Evolutionary conservation across 2,329 filamentous ascomycete species (phyloP), one percentile per base, ranked within the genome.

Genomic region (Acarospora socialis): DNA sequence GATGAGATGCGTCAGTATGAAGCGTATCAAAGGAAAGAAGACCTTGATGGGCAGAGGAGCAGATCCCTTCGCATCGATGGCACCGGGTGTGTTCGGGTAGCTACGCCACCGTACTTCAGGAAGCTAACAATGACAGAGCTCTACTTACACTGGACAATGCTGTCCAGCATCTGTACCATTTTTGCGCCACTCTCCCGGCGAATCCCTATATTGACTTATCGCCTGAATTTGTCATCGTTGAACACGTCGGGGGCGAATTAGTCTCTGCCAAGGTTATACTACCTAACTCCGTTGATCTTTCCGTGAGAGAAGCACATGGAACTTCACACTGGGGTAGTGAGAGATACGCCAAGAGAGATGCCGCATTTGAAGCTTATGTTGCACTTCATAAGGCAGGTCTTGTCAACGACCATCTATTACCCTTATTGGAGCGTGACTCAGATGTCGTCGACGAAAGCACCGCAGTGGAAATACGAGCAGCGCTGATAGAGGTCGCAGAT

Each of bases 291-390:
- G 59, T 95, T 1, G 67, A 80, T n/a, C 57, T 65, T 3, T 51
- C 64, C 8, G 52, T 83, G 7, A 70, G 79, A 10, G 57, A 53
- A 22, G 61, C 68, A 0, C 45, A 55, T 14, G 70, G 77, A 31
- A 50, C 52, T 17, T 40, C 49, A 21, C 40, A 51, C n/a, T 94
- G 84, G 84, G 53, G 43, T 7, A 80, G 74, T 0, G 77, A 90
- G 46, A 69, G 64, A 35, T 73, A 72, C 43, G 83, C 84, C 0
- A 73, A 64, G 43, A 82, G 79, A 47, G 87, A 94, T 52, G 82
- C 78, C 1, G 79, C 82, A 0, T 90, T 92, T 39, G 70, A 81
- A 46, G 81, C 84, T 1, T 93, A 86, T 47, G 55, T 70, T 14
- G 63, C 62, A 4, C 61, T 95, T 0, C 74, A 87, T 47, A 44